Percentiles rank a stretch among this genome's conserved stretches.
These are phyloP conservation scores for Coemansia sp. DNA, from an alignment of 371 early-diverging fungal genomes.

Conservation along the genomic window DNA sequence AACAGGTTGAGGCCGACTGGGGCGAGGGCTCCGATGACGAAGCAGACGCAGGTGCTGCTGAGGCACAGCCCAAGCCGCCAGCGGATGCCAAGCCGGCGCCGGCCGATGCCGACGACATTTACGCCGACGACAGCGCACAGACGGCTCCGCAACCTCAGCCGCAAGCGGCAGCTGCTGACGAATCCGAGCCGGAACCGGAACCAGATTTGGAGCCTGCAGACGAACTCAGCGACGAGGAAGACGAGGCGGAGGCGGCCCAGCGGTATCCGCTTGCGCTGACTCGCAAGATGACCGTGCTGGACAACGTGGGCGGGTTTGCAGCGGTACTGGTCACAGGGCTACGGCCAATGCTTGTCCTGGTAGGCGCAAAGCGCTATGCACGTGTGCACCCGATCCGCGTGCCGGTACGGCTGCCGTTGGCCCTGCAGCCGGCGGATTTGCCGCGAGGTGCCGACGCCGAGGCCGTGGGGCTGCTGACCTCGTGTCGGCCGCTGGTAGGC, in stretches of 20 bases:
- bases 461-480: constrained; percentile 21
- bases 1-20: constrained; percentile 31
- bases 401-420: constrained; percentile 17
- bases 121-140: not conserved
- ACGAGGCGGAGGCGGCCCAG: constrained; percentile 1
- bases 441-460: constrained; percentile 16
- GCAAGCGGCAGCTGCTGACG: not conserved
- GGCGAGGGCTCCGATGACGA: constrained; percentile 38
- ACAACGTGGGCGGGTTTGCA: constrained; percentile 71
- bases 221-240: not conserved
- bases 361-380: constrained; percentile 58
- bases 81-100: not conserved
- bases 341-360: constrained; percentile 78
- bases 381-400: constrained; percentile 79
- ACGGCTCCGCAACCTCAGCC: not conserved
- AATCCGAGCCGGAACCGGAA: not conserved
- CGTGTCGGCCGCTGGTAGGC: constrained; percentile 45
- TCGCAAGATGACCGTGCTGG: constrained; percentile 58
- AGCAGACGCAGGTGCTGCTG: not conserved
- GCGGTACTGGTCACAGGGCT: constrained; percentile 88
- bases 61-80: not conserved
- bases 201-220: not conserved
- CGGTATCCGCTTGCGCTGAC: constrained; percentile 10
- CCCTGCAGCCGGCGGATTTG: constrained; percentile 17
- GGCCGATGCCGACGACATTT: constrained; percentile 1